Conservation (phyloP, 495 filamentous ascomycete species). For the Jackrogersella minutella region DNA sequence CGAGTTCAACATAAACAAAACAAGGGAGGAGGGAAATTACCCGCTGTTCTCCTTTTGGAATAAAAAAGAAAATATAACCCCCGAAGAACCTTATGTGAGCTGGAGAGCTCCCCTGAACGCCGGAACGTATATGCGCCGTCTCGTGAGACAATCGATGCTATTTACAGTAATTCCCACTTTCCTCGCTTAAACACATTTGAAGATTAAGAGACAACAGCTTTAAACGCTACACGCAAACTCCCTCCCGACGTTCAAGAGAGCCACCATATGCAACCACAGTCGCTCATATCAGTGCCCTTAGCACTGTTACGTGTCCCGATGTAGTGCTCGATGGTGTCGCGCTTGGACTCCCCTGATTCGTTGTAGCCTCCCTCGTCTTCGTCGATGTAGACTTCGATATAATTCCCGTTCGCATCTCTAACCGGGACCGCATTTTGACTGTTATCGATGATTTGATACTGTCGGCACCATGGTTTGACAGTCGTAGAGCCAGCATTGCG, state of each 20-base stretch:
- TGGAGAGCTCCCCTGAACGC: conserved; percentile 34
- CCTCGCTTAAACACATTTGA: conserved; percentile 20
- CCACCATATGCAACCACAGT: conserved; percentile 51
- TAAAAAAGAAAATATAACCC: conserved; percentile 3
- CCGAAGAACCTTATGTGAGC: background rate
- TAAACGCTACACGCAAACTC: background rate
- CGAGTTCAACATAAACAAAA: background rate
- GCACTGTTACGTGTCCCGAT: conserved; percentile 7
- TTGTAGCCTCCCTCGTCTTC: conserved; percentile 55
- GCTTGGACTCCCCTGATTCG: conserved; percentile 12
- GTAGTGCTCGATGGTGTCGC: background rate
- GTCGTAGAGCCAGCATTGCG: conserved; percentile 56
- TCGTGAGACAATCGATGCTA: conserved; percentile 28
- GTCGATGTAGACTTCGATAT: conserved; percentile 64
- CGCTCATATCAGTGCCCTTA: conserved; percentile 40
- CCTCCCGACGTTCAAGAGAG: conserved; percentile 27
- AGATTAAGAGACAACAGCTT: conserved; percentile 11
- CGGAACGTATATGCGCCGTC: conserved; percentile 31
- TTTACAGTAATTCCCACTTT: conserved; percentile 33
- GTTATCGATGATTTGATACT: conserved; percentile 69
- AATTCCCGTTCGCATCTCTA: conserved; percentile 48
- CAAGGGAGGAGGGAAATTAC: background rate
- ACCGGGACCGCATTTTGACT: conserved; percentile 54
- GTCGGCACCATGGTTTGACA: conserved; percentile 69
- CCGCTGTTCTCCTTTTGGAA: conserved; percentile 6